phyloP scores from a whole-genome alignment of 2,329 filamentous ascomycete species.

The Clonostachys sp. region DNA sequence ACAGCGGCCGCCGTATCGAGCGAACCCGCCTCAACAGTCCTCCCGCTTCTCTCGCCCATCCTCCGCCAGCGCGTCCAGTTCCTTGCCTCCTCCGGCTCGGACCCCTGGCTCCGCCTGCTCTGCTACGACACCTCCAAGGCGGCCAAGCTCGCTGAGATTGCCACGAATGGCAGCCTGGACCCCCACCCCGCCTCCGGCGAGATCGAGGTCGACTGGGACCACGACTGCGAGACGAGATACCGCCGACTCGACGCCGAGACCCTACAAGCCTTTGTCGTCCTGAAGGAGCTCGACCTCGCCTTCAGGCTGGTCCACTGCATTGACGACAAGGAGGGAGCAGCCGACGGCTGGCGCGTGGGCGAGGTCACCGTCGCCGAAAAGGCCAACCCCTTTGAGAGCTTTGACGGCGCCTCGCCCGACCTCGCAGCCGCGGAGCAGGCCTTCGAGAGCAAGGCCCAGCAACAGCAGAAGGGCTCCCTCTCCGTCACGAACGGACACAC shows the following conservation, averaged over 20 bases:
- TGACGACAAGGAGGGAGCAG: slow-evolving; percentile 55
- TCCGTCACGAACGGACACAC: background rate
- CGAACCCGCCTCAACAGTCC: slow-evolving; percentile 48
- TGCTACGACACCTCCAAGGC: slow-evolving; percentile 60
- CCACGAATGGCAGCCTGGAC: slow-evolving; percentile 60
- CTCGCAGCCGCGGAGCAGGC: slow-evolving; percentile 58
- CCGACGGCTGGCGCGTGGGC: slow-evolving; percentile 66
- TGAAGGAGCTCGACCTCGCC: slow-evolving; percentile 57
- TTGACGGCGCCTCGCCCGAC: slow-evolving; percentile 46
- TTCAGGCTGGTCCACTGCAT: slow-evolving; percentile 68
- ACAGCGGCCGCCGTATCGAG: slow-evolving; percentile 54
- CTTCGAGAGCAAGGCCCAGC: slow-evolving; percentile 16
- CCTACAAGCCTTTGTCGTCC: slow-evolving; percentile 59
- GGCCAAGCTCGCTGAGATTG: slow-evolving; percentile 55
- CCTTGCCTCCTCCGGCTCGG: slow-evolving; percentile 52
- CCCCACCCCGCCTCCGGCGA: slow-evolving; percentile 80
- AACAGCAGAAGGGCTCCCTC: background rate
- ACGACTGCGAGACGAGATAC: slow-evolving; percentile 59
- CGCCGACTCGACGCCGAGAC: slow-evolving; percentile 72
- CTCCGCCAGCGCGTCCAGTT: slow-evolving; percentile 63
- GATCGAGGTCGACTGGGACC: slow-evolving; percentile 68
- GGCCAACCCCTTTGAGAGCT: slow-evolving; percentile 48
- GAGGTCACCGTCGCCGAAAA: slow-evolving; percentile 61
- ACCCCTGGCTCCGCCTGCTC: slow-evolving; percentile 70
- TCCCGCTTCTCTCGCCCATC: slow-evolving; percentile 61